A percentile compares a stretch with the other conserved stretches of the same genome.
Conservation (phyloP, 768 basidiomycete species). For the Lactarius psammicola region DNA sequence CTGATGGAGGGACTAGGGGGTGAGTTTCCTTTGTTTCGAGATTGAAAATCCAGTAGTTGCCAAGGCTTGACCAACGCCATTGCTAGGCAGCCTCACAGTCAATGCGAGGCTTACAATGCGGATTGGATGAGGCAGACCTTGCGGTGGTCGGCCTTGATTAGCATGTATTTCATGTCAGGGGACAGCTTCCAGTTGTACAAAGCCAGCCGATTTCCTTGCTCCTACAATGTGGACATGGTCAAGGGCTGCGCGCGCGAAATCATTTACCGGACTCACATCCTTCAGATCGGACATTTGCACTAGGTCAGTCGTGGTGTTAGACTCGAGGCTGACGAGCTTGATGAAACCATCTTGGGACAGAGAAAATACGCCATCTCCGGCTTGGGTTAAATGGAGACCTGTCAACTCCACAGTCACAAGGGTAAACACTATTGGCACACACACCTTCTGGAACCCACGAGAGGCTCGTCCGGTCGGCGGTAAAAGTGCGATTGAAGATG, state of each 20-base stretch:
- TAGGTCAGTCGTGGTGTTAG: constrained; percentile 62
- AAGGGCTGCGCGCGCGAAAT: constrained; percentile 15
- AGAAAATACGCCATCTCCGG: constrained; percentile 93
- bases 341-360: constrained; percentile 60
- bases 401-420: constrained; percentile 21
- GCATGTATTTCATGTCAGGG: constrained; percentile 85
- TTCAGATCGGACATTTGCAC: constrained; percentile 57
- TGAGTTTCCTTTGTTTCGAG: constrained; percentile 65
- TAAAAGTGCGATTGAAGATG: constrained; percentile 90
- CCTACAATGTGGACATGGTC: constrained; percentile 40
- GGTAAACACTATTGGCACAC: constrained; percentile 28
- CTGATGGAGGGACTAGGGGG: constrained; percentile 64
- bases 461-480: constrained; percentile 44
- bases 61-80: constrained; percentile 91
- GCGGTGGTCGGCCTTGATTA: constrained; percentile 69
- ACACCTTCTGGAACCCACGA: constrained; percentile 93
- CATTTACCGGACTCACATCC: constrained; percentile 49
- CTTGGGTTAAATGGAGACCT: constrained; percentile 41
- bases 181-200: constrained; percentile 79
- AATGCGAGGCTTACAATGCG: constrained; percentile 26
- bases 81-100: constrained; percentile 48
- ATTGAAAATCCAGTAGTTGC: constrained; percentile 92
- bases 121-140: constrained; percentile 51
- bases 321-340: constrained; percentile 76
- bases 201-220: constrained; percentile 48